Evolutionary conservation across 2,329 filamentous ascomycete genomes (phyloP).

Genomic region (Thielaviopsis punctulata): DNA sequence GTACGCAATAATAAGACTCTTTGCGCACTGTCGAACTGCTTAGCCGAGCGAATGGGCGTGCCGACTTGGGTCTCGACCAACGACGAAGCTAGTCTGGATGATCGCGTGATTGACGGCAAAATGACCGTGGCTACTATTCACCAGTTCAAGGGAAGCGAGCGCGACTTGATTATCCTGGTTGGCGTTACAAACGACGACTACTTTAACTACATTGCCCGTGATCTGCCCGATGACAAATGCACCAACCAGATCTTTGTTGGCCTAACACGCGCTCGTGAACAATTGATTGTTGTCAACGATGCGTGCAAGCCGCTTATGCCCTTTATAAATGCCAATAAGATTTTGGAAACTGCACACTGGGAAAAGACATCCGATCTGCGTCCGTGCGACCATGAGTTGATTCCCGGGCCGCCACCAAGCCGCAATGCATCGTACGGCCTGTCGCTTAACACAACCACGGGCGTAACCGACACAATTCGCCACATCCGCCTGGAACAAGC

Average conservation of each 20-base stretch:
- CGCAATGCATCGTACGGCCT: background rate
- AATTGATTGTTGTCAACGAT: slow-evolving; percentile 17
- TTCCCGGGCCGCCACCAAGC: slow-evolving; percentile 1
- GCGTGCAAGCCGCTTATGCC: slow-evolving; percentile 14
- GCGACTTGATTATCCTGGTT: slow-evolving; percentile 17
- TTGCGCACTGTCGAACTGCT: background rate
- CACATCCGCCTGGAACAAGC: slow-evolving; percentile 16
- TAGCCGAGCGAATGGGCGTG: slow-evolving; percentile 10
- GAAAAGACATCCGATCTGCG: slow-evolving; percentile 4
- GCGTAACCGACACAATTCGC: slow-evolving; percentile 15
- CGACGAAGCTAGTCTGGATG: slow-evolving; percentile 16
- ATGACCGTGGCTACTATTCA: slow-evolving; percentile 19
- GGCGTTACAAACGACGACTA: slow-evolving; percentile 15
- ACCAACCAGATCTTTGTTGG: slow-evolving; percentile 19
- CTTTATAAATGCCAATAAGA: slow-evolving; percentile 13
- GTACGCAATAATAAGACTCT: background rate
- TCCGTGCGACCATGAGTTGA: background rate
- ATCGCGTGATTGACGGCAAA: slow-evolving; percentile 17
- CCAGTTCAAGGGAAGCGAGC: slow-evolving; percentile 20
- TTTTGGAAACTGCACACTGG: slow-evolving; percentile 2
- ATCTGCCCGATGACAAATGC: slow-evolving; percentile 17
- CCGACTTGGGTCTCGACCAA: slow-evolving; percentile 15
- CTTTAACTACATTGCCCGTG: slow-evolving; percentile 15
- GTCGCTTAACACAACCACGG: background rate
- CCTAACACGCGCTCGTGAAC: slow-evolving; percentile 17